A percentile compares a stretch with the other conserved stretches of the same genome.
Conservation (phyloP, 495 filamentous ascomycete genomes). For the Trichoderma reesei region DNA sequence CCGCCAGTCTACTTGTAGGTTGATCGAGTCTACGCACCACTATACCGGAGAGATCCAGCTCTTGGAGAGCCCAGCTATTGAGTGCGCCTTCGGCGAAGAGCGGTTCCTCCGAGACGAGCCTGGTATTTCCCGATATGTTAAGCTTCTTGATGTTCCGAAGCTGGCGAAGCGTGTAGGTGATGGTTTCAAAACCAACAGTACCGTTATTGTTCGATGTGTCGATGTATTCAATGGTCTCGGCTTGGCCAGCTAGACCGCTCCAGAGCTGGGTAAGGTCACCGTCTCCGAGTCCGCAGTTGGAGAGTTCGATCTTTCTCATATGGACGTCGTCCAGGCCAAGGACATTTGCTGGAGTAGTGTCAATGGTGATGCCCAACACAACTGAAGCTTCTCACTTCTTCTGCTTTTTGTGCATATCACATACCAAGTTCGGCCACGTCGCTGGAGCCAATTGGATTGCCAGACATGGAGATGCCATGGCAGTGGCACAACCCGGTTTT, state of each 20-base stretch:
- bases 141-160: slow-evolving; percentile 57
- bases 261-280: slow-evolving; percentile 46
- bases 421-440: slow-evolving; percentile 55
- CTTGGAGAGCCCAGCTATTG: slow-evolving; percentile 60
- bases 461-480: slow-evolving; percentile 72
- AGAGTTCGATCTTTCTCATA: slow-evolving; percentile 70
- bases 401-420: slow-evolving; percentile 10
- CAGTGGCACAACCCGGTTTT: slow-evolving; percentile 62
- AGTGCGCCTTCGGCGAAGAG: slow-evolving; percentile 58
- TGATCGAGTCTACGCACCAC: slow-evolving; percentile 35
- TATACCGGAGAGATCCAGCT: slow-evolving; percentile 57
- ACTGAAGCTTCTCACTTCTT: neutral
- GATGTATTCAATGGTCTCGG: slow-evolving; percentile 62
- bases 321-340: slow-evolving; percentile 36
- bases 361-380: slow-evolving; percentile 41
- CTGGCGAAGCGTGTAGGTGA: slow-evolving; percentile 10
- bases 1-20: neutral
- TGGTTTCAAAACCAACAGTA: slow-evolving; percentile 50
- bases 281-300: slow-evolving; percentile 63
- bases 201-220: slow-evolving; percentile 61
- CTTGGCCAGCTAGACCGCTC: slow-evolving; percentile 52
- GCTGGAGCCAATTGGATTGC: slow-evolving; percentile 71
- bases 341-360: slow-evolving; percentile 32
- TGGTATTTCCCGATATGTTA: slow-evolving; percentile 53
- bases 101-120: slow-evolving; percentile 52